Percentiles rank a stretch among this genome's conserved stretches.
phyloP scores from a whole-genome alignment of 345 rosid genomes.

The Turnera subulata region DNA sequence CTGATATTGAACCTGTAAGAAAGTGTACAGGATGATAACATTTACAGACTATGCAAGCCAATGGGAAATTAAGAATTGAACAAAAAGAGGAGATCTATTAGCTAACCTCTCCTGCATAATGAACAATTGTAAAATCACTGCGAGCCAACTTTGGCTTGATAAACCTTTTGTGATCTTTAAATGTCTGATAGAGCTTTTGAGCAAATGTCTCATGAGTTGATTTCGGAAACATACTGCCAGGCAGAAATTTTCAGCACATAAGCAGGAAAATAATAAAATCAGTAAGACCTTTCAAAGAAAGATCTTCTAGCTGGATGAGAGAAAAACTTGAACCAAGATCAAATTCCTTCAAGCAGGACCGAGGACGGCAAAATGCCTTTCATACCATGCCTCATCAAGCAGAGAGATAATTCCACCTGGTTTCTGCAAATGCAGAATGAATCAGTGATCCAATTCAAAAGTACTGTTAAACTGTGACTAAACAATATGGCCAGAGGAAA shows the following conservation, averaged over 20 bases:
- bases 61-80: too few species aligned
- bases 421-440: conserved; percentile 56
- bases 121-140: conserved; percentile 69
- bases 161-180: conserved; percentile 73
- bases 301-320: conserved; percentile 1
- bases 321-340: background rate
- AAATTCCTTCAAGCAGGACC: conserved; percentile 6
- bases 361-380: conserved; percentile 18
- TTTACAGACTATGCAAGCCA: conserved; percentile 6
- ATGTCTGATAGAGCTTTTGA: conserved; percentile 80
- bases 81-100: conserved; percentile 11
- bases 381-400: conserved; percentile 94
- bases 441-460: conserved; percentile 14
- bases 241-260: conserved; percentile 15
- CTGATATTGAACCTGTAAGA: conserved; percentile 81
- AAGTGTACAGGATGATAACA: conserved; percentile 14
- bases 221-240: conserved; percentile 83
- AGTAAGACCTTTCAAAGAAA: background rate
- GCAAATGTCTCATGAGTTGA: conserved; percentile 86
- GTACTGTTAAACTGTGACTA: background rate
- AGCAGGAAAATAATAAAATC: conserved; percentile 10
- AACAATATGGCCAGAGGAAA: too few species aligned
- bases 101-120: conserved; percentile 91
- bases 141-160: conserved; percentile 77
- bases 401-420: conserved; percentile 86